Conservation (phyloP, 371 early-diverging fungal species). For the Rhizopus sp. region DNA sequence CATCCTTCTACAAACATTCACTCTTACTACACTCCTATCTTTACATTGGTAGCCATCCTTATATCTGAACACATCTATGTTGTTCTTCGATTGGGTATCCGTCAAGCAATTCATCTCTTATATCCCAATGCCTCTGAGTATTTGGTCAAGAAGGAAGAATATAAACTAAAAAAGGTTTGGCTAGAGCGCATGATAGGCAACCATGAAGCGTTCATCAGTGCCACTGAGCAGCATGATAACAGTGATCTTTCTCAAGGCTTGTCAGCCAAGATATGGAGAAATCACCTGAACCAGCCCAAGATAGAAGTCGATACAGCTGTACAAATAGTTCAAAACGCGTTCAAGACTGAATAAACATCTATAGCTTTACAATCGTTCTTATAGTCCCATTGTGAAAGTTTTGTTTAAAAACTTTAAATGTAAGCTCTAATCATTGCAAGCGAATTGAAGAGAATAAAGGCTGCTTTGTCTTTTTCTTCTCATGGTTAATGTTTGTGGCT, state of each 20-base stretch:
- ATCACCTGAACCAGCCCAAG: slow-evolving; percentile 7
- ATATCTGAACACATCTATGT: slow-evolving; percentile 51
- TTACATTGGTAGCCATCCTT: slow-evolving; percentile 42
- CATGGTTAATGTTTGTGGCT: too few relatives aligned
- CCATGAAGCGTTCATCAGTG: slow-evolving; percentile 12
- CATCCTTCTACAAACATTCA: slow-evolving; percentile 51
- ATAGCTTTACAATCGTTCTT: too few relatives aligned
- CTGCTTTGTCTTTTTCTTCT: too few relatives aligned
- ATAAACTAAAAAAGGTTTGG: slow-evolving; percentile 43
- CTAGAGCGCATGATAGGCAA: slow-evolving; percentile 30
- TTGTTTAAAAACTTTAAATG: too few relatives aligned
- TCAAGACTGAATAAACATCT: slow-evolving; percentile 22
- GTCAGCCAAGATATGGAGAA: slow-evolving; percentile 17
- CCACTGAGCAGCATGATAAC: slow-evolving; percentile 3
- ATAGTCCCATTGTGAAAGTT: too few relatives aligned
- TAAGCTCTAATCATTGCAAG: too few relatives aligned
- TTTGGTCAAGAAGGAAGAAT: slow-evolving; percentile 41
- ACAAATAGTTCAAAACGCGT: slow-evolving; percentile 20
- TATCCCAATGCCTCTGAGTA: slow-evolving; percentile 44
- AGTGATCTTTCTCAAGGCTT: slow-evolving; percentile 16
- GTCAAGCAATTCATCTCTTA: slow-evolving; percentile 20
- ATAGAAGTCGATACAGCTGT: slow-evolving; percentile 13
- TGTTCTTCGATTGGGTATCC: slow-evolving; percentile 29
- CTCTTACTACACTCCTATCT: slow-evolving; percentile 45
- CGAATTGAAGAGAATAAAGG: too few relatives aligned